phyloP scores from a whole-genome alignment of 192 early-diverging fungal species.

The Funneliformis geosporum region DNA sequence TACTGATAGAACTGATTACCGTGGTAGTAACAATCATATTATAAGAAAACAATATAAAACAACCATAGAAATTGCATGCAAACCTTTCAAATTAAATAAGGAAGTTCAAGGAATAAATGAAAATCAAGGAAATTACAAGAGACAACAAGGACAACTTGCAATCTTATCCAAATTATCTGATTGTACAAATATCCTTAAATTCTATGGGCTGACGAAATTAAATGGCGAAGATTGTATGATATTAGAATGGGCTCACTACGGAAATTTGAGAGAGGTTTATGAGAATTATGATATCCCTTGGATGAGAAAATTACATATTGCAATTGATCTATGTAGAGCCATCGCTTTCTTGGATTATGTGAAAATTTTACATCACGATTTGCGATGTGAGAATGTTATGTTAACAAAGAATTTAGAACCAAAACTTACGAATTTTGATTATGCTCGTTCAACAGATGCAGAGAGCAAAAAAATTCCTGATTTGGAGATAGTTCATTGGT shows the following conservation, averaged over 20 bases:
- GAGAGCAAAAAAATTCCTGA: background rate
- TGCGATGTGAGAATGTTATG: background rate
- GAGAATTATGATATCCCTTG: background rate
- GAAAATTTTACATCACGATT: background rate
- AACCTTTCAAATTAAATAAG: background rate
- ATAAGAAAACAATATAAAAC: background rate
- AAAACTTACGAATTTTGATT: background rate
- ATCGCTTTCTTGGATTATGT: background rate
- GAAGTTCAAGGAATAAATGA: background rate
- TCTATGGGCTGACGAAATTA: background rate
- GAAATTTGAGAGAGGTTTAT: background rate
- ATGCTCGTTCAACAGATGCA: background rate
- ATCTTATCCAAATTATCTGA: background rate
- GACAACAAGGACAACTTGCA: background rate
- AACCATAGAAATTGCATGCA: background rate
- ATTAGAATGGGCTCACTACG: background rate
- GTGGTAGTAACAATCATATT: background rate
- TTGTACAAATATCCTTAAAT: background rate
- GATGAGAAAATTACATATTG: background rate
- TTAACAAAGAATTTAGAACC: conserved; percentile 12
- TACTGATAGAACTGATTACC: background rate
- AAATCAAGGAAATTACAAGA: too few species aligned
- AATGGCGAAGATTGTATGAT: background rate
- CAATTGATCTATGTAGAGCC: background rate
- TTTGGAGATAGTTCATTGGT: conserved; percentile 9